A percentile compares a stretch with the other conserved stretches of the same genome.
These are phyloP conservation scores for Brassica nigra DNA, from an alignment of 345 rosid species.

Conservation along the genomic window DNA sequence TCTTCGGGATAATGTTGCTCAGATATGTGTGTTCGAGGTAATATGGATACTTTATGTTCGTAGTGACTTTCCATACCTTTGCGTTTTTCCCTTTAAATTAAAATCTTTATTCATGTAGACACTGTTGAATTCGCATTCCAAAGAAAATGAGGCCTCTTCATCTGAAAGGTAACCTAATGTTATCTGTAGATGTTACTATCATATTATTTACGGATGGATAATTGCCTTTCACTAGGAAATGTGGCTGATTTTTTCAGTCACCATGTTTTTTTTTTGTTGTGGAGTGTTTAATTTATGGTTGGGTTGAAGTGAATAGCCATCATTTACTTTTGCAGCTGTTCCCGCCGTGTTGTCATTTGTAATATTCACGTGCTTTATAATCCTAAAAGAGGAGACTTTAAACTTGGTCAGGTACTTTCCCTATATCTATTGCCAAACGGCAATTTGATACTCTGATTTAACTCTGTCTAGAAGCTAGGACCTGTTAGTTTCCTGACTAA, in stretches of 20 bases:
- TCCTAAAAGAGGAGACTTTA: constrained; percentile 94
- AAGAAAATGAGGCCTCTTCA: constrained; percentile 40
- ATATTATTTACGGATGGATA: constrained; percentile 5
- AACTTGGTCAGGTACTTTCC: constrained; percentile 83
- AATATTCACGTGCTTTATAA: constrained; percentile 94
- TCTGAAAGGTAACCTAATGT: constrained; percentile 50
- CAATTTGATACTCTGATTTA: neutral
- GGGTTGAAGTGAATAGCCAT: constrained; percentile 12
- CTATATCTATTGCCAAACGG: neutral
- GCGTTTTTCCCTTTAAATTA: neutral
- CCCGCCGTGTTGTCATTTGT: constrained; percentile 68
- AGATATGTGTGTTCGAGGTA: constrained; percentile 96
- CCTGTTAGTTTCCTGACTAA: neutral
- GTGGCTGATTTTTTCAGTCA: constrained; percentile 2
- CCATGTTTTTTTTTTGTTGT: constrained; percentile 1
- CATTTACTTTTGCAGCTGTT: constrained; percentile 51
- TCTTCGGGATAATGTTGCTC: constrained; percentile 97
- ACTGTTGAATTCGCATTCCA: constrained; percentile 45
- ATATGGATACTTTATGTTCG: constrained; percentile 10
- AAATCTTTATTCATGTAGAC: constrained; percentile 34
- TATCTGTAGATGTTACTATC: constrained; percentile 11
- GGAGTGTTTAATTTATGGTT: constrained; percentile 10
- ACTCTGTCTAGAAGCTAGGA: neutral
- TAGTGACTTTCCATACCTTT: constrained; percentile 14
- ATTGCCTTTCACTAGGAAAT: constrained; percentile 7